Evolutionary conservation across 2,329 filamentous ascomycete species (phyloP).

Genomic region (Pseudocercospora fuligena): DNA sequence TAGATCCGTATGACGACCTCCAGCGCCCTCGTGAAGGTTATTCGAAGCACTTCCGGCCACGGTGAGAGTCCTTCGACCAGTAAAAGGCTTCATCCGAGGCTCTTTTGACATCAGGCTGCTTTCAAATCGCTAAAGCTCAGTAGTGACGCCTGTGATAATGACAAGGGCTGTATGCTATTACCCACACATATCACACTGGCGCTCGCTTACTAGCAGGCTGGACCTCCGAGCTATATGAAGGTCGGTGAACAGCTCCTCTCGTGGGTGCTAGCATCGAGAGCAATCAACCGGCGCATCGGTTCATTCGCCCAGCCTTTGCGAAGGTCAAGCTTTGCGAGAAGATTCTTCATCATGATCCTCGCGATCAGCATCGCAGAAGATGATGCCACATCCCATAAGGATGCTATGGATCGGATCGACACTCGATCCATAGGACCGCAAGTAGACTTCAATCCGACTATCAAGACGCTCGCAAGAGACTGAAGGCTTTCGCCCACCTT

Average conservation of each 20-base stretch:
- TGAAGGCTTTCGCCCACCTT: neutral
- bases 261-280: neutral
- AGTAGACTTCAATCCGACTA: neutral
- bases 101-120: neutral
- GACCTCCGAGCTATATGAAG: neutral
- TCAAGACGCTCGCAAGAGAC: neutral
- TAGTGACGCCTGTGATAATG: neutral
- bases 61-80: neutral
- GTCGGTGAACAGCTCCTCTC: neutral
- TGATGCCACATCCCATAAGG: neutral
- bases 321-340: neutral
- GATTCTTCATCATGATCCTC: neutral
- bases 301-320: neutral
- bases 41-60: neutral
- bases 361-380: neutral
- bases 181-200: neutral
- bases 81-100: neutral
- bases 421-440: neutral
- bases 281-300: neutral
- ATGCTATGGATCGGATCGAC: neutral
- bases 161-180: neutral
- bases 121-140: no score
- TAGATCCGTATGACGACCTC: neutral
- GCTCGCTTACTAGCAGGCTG: neutral
- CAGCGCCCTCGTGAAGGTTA: neutral